Base-by-base conservation (phyloP, 2,329 filamentous ascomycete genomes). In the Cladosporium sp. region DNA sequence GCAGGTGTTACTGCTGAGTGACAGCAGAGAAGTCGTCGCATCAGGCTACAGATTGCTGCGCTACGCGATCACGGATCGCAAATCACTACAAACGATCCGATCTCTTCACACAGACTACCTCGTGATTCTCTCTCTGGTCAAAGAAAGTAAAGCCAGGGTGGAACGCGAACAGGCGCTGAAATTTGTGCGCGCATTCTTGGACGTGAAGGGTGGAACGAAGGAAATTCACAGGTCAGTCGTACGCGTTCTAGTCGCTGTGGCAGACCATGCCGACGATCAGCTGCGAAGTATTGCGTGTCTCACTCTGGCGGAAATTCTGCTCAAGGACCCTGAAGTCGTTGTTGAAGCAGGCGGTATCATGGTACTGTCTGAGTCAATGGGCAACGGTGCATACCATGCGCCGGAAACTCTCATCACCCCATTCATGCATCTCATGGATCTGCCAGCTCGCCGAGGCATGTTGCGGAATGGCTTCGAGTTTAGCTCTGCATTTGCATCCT, bases 121-220 rank as follows among this genome's bases (percentile, higher is more conserved):
- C 24, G 93, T 97, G 32, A 92, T 97, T 47, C 84, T 94, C 73
- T 98, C 95, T 0, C 82, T 99, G 38, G 92, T 96, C 70, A 98
- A 98, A 76, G 95, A 98, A 77, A 90, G 91, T 74, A 98, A 97
- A 78, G 92, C 94, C n/a, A 93, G 94, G 72, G 92, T 99, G 21
- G 95, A 99, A 80, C 87, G 96, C 64, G 95, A 99, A 78, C 95
- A 99, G 79, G 95, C 95, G 14, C 83, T 99, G 73, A 99, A 99
- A 77, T 97, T 99, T 76, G 90, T 98, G 30, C 88, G 95, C 67
- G 92, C 93, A 11, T 99, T 99, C 74, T 82, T 99, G 2, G 95
- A 99, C 75, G 92, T 98, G 70, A 97, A 97, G 75, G 92, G 93
- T 69, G 95, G 95, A 12, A 89, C 96, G 10, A 86, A 87, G 69